These are phyloP conservation scores for Trichoderma sp. DNA, from an alignment of 2,329 filamentous ascomycete genomes.

Conservation along the genomic window DNA sequence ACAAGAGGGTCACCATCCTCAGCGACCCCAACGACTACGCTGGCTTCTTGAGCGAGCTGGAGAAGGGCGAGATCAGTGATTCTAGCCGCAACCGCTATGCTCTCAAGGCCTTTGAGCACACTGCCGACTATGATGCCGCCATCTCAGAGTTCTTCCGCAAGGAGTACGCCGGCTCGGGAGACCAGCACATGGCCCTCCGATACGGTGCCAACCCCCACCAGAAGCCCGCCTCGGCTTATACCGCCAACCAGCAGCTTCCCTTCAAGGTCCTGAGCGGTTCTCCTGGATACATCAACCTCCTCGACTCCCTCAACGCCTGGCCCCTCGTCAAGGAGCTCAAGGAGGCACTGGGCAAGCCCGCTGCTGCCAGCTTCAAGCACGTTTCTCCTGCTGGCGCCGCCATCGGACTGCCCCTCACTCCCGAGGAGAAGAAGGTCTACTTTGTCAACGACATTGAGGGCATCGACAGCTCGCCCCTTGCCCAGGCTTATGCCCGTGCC, in stretches of 20 bases:
- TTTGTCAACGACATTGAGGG: constrained; percentile 95
- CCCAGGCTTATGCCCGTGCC: constrained; percentile 93
- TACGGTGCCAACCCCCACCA: constrained; percentile 98
- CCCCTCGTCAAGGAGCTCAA: constrained; percentile 95
- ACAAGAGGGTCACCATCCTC: constrained; percentile 90
- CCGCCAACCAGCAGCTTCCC: constrained; percentile 71
- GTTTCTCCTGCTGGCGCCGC: constrained; percentile 95
- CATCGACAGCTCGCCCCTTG: constrained; percentile 79
- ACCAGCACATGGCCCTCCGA: constrained; percentile 79
- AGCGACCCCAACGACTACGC: constrained; percentile 93
- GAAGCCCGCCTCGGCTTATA: constrained; percentile 88
- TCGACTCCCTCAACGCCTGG: constrained; percentile 97
- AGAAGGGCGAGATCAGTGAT: constrained; percentile 81
- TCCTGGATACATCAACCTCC: constrained; percentile 94
- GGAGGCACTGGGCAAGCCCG: constrained; percentile 79
- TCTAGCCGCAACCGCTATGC: constrained; percentile 84
- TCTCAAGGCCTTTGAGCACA: constrained; percentile 97
- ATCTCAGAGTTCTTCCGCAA: constrained; percentile 98
- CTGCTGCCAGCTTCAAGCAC: constrained; percentile 98
- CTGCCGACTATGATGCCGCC: constrained; percentile 90
- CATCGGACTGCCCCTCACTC: constrained; percentile 81
- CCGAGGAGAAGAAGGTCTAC: constrained; percentile 93
- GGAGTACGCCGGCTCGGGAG: constrained; percentile 84
- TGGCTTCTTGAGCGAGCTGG: constrained; percentile 87
- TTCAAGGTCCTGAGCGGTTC: constrained; percentile 90